These are phyloP conservation scores for Diutina pseudorugosa DNA, from an alignment of 1,139 yeast species.

Conservation along the genomic window DNA sequence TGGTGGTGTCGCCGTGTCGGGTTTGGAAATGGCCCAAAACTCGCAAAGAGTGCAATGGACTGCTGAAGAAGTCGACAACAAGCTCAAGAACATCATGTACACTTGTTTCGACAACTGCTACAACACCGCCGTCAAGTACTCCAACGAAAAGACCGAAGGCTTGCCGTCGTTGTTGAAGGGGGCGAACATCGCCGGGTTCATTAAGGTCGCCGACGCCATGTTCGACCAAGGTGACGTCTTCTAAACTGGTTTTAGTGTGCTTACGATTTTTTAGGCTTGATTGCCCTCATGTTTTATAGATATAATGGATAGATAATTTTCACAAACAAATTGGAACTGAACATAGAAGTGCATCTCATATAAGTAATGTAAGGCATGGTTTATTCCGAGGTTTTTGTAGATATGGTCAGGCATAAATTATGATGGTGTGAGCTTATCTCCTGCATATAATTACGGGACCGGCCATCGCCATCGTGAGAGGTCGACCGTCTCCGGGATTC, in stretches of 20 bases:
- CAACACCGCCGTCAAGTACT: constrained; percentile 71
- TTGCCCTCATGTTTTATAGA: background rate
- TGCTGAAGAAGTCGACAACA: constrained; percentile 75
- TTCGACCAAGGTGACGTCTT: constrained; percentile 89
- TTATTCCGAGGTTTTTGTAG: too few species aligned
- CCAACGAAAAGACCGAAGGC: constrained; percentile 45
- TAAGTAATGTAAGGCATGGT: too few species aligned
- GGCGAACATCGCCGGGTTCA: constrained; percentile 98
- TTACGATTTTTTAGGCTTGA: background rate
- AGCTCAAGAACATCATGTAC: constrained; percentile 84
- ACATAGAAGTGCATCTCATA: too few species aligned
- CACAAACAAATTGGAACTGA: background rate
- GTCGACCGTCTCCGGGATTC: background rate
- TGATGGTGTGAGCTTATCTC: background rate
- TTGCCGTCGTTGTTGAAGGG: constrained; percentile 95
- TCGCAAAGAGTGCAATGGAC: constrained; percentile 89
- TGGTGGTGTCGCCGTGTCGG: constrained; percentile 99
- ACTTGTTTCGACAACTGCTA: constrained; percentile 90
- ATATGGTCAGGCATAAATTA: too few species aligned
- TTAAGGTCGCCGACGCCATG: constrained; percentile 98
- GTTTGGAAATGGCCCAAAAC: constrained; percentile 99
- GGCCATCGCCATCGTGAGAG: background rate
- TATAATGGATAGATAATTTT: constrained; percentile 2
- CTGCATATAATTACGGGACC: background rate
- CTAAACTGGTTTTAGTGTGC: constrained; percentile 12